Evolutionary conservation across 1,139 yeast genomes (phyloP).

Genomic region (Eremothecium gossypii): DNA sequence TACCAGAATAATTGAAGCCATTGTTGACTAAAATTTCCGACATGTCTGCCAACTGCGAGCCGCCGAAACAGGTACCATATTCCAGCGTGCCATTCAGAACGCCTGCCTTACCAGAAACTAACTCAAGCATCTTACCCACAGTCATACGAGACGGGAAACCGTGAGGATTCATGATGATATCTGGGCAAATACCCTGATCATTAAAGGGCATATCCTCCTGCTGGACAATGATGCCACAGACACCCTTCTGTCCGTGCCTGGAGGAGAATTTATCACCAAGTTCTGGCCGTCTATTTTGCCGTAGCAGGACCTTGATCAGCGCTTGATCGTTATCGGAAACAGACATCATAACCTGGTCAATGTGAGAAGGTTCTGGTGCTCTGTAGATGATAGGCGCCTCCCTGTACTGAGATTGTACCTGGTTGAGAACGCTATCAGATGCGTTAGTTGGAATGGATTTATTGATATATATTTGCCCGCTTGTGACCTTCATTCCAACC

Average conservation of each 20-base stretch:
- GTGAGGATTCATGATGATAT: constrained; percentile 96
- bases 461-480: constrained; percentile 91
- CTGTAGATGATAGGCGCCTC: constrained; percentile 88
- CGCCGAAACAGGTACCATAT: constrained; percentile 98
- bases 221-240: constrained; percentile 93
- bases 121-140: constrained; percentile 96
- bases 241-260: constrained; percentile 72
- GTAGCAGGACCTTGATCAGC: constrained; percentile 74
- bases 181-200: constrained; percentile 85
- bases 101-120: constrained; percentile 96
- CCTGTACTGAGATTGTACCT: constrained; percentile 49
- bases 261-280: constrained; percentile 95
- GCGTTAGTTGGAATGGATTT: constrained; percentile 87
- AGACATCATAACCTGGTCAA: constrained; percentile 96
- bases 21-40: constrained; percentile 82
- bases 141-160: constrained; percentile 99
- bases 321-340: constrained; percentile 94
- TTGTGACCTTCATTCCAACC: constrained; percentile 82
- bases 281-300: constrained; percentile 98
- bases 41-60: constrained; percentile 92
- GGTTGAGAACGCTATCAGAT: constrained; percentile 58
- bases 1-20: constrained; percentile 92
- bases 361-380: constrained; percentile 91
- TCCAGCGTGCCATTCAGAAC: constrained; percentile 85
- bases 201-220: constrained; percentile 95